Conservation (phyloP, 192 early-diverging fungal species). For the Coemansia sp. region DNA sequence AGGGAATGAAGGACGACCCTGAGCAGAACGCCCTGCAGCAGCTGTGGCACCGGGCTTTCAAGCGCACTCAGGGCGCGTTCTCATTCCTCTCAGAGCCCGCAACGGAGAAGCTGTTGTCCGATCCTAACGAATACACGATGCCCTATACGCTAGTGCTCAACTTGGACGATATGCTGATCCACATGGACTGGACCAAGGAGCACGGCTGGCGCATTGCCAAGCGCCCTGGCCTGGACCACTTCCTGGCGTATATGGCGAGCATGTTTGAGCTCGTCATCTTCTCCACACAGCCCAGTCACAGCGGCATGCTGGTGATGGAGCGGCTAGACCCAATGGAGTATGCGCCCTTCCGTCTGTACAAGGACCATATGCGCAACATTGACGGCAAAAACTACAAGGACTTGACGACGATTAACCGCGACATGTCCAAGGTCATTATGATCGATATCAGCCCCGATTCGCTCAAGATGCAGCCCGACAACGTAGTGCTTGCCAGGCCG, state of each 20-base stretch:
- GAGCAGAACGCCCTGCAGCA: conserved; percentile 39
- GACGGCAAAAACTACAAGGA: conserved; percentile 88
- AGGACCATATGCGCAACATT: conserved; percentile 86
- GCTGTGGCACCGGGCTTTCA: conserved; percentile 41
- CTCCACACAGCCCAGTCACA: conserved; percentile 80
- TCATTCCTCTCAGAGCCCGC: conserved; percentile 66
- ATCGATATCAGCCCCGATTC: conserved; percentile 87
- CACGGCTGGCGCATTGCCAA: conserved; percentile 96
- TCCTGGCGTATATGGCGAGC: conserved; percentile 85
- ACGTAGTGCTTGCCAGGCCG: conserved; percentile 78
- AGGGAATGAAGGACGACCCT: conserved; percentile 46
- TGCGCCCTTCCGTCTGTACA: conserved; percentile 85
- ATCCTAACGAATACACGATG: conserved; percentile 78
- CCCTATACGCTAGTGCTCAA: conserved; percentile 95
- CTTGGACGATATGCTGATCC: conserved; percentile 90
- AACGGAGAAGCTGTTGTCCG: conserved; percentile 89
- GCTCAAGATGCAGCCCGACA: conserved; percentile 91
- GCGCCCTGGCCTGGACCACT: conserved; percentile 94
- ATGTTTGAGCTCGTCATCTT: conserved; percentile 97
- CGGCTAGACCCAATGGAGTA: conserved; percentile 90
- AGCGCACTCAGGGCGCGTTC: conserved; percentile 24
- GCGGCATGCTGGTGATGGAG: conserved; percentile 81
- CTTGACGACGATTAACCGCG: conserved; percentile 89
- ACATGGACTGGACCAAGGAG: conserved; percentile 94
- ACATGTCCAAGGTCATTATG: conserved; percentile 89